Conservation (phyloP, 768 basidiomycete genomes). For the Lactifluus subvellereus region DNA sequence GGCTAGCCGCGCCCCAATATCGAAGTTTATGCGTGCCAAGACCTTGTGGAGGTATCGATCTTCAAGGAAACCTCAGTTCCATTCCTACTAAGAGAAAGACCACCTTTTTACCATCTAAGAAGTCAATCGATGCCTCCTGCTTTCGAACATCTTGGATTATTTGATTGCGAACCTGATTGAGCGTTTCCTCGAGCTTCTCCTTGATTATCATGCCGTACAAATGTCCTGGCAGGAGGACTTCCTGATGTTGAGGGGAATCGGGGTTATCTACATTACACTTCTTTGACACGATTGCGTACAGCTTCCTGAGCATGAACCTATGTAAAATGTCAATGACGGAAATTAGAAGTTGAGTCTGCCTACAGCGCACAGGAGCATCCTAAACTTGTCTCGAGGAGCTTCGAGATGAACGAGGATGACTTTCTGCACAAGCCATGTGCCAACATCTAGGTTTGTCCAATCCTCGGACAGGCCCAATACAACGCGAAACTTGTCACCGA, state of each 20-base stretch:
- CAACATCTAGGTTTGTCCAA: slow-evolving; percentile 78
- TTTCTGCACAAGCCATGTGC: slow-evolving; percentile 76
- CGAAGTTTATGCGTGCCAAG: slow-evolving; percentile 75
- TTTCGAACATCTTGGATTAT: slow-evolving; percentile 71
- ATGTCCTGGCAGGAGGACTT: slow-evolving; percentile 88
- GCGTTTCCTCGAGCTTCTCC: slow-evolving; percentile 87
- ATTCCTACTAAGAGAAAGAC: too few relatives aligned
- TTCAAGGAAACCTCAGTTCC: slow-evolving; percentile 30
- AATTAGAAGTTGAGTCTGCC: not conserved
- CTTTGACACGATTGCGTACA: slow-evolving; percentile 86
- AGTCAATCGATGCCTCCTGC: slow-evolving; percentile 72
- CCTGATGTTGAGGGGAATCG: slow-evolving; percentile 98
- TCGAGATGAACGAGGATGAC: slow-evolving; percentile 87
- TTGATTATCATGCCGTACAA: slow-evolving; percentile 98
- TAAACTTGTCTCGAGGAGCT: slow-evolving; percentile 86
- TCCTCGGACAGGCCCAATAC: slow-evolving; percentile 90
- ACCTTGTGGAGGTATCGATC: slow-evolving; percentile 79
- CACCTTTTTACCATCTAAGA: slow-evolving; percentile 67
- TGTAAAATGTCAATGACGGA: not conserved
- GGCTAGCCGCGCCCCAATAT: slow-evolving; percentile 82
- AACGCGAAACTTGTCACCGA: slow-evolving; percentile 95
- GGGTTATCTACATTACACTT: slow-evolving; percentile 93
- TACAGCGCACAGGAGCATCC: slow-evolving; percentile 77
- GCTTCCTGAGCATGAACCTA: slow-evolving; percentile 96
- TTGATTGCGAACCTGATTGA: slow-evolving; percentile 64